A percentile compares a stretch with the other conserved stretches of the same genome.
These are phyloP conservation scores for Tricholoma bakamatsutake DNA, from an alignment of 768 basidiomycete genomes.

Conservation along the genomic window DNA sequence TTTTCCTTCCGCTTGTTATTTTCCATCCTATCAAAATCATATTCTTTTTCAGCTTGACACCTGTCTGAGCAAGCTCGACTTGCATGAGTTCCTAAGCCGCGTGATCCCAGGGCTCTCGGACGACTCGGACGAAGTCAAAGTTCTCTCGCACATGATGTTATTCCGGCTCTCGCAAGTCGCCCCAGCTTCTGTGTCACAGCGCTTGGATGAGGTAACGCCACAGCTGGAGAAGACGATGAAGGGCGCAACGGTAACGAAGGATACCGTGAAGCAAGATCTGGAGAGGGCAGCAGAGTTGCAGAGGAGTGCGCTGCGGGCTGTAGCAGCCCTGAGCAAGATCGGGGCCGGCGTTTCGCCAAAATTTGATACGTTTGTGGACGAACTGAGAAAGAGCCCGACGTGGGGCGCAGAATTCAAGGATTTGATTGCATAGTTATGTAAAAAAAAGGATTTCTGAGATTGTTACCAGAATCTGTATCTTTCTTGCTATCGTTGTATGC, in stretches of 20 bases:
- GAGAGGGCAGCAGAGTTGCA: conserved; percentile 89
- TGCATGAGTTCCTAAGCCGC: conserved; percentile 76
- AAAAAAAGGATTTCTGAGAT: neutral
- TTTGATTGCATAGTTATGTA: conserved; percentile 20
- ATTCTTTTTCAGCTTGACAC: conserved; percentile 66
- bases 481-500: too few relatives aligned
- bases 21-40: neutral
- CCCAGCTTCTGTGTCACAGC: conserved; percentile 74
- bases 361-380: conserved; percentile 79
- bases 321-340: conserved; percentile 82
- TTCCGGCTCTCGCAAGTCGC: conserved; percentile 86
- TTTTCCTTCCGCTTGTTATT: neutral
- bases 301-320: conserved; percentile 81
- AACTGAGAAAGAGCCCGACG: conserved; percentile 55
- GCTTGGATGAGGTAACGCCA: conserved; percentile 80
- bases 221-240: conserved; percentile 87
- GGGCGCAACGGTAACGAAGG: conserved; percentile 83
- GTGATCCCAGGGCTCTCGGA: conserved; percentile 83
- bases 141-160: conserved; percentile 92
- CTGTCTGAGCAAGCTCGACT: conserved; percentile 81
- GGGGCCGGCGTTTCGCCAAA: conserved; percentile 54
- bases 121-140: conserved; percentile 94
- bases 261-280: conserved; percentile 91
- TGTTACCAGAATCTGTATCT: neutral
- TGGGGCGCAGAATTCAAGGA: conserved; percentile 74